These are phyloP conservation scores for Alternaria ethzedia DNA, from an alignment of 2,329 filamentous ascomycete genomes.

Conservation along the genomic window DNA sequence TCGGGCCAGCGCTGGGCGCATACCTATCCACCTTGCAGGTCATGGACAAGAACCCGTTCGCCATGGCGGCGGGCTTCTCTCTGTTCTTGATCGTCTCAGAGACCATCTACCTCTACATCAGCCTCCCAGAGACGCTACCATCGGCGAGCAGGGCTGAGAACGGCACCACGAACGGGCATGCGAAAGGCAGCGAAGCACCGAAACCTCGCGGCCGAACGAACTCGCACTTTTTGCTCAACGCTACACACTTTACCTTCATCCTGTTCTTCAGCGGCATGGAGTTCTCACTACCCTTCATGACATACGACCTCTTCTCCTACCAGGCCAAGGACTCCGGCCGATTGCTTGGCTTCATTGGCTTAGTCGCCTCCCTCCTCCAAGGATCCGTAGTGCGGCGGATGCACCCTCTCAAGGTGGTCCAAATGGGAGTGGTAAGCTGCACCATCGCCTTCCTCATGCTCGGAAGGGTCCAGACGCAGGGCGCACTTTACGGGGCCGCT, in stretches of 20 bases:
- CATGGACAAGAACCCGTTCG: conserved; percentile 90
- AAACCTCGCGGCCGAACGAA: conserved; percentile 68
- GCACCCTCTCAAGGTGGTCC: conserved; percentile 79
- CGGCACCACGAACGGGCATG: conserved; percentile 25
- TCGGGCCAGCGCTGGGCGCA: conserved; percentile 90
- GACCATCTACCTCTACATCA: conserved; percentile 84
- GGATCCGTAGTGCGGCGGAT: conserved; percentile 88
- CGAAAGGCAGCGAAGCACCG: conserved; percentile 21
- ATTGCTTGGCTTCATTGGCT: conserved; percentile 87
- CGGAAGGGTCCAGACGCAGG: conserved; percentile 69
- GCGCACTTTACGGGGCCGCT: conserved; percentile 79
- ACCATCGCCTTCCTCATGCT: conserved; percentile 82
- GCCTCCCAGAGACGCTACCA: conserved; percentile 86
- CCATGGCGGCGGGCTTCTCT: conserved; percentile 87
- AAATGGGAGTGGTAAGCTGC: conserved; percentile 78
- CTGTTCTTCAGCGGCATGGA: conserved; percentile 99
- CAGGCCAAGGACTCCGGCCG: conserved; percentile 80
- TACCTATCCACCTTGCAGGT: conserved; percentile 78
- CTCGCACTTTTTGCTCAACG: conserved; percentile 80
- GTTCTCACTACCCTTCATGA: conserved; percentile 97
- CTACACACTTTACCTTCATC: conserved; percentile 87
- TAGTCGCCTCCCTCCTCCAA: conserved; percentile 90
- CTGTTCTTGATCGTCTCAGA: conserved; percentile 84
- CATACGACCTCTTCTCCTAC: conserved; percentile 89
- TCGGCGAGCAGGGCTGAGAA: conserved; percentile 25